A percentile compares a stretch with the other conserved stretches of the same genome.
Conservation (phyloP, 1,284 basidiomycete genomes). For the Puccinia novopanici region DNA sequence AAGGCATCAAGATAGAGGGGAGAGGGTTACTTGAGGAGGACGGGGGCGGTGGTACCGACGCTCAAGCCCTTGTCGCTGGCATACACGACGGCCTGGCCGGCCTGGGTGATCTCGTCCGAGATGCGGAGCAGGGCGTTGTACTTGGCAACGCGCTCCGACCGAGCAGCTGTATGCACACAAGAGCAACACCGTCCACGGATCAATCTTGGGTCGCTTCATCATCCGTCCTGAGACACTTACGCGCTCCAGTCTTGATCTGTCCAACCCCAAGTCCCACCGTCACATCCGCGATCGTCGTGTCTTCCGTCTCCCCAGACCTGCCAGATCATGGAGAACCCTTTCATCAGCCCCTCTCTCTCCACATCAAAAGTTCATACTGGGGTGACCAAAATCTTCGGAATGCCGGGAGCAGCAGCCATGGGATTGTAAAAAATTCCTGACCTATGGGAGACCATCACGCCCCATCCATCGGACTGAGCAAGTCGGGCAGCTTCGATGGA, state of each 20-base stretch:
- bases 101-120: slow-evolving; percentile 55
- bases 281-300: slow-evolving; percentile 93
- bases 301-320: slow-evolving; percentile 53
- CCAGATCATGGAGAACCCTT: too few species aligned
- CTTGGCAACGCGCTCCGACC: slow-evolving; percentile 58
- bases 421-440: slow-evolving; percentile 70
- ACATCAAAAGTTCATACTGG: background rate
- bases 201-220: too few species aligned
- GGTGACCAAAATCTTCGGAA: too few species aligned
- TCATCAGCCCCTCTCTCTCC: background rate
- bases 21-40: slow-evolving; percentile 26
- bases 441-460: slow-evolving; percentile 99
- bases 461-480: slow-evolving; percentile 94
- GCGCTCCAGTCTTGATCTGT: slow-evolving; percentile 96
- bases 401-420: background rate
- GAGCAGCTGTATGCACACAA: slow-evolving; percentile 30
- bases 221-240: too few species aligned
- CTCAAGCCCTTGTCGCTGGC: slow-evolving; percentile 46
- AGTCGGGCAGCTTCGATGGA: slow-evolving; percentile 94
- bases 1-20: background rate
- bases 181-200: background rate
- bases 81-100: slow-evolving; percentile 28
- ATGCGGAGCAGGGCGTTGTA: slow-evolving; percentile 57
- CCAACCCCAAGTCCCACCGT: slow-evolving; percentile 89
- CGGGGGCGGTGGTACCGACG: slow-evolving; percentile 39